Evolutionary conservation across 2,329 filamentous ascomycete genomes (phyloP).

Genomic region (Coniochaeta pulveracea): DNA sequence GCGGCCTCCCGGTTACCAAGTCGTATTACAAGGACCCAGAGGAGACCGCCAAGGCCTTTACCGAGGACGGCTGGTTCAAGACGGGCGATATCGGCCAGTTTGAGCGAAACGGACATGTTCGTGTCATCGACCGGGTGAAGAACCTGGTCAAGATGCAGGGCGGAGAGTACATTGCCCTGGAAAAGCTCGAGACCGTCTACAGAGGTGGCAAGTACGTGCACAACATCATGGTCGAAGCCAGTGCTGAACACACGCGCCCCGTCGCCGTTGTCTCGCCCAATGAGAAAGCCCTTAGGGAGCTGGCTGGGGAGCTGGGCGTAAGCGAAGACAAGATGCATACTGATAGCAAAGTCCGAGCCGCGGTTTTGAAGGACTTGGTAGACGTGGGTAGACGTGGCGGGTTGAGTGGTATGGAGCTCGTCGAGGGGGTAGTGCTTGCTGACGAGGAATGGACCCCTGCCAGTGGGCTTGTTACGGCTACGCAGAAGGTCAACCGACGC

Average conservation of each 20-base stretch:
- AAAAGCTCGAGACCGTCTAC: constrained; percentile 91
- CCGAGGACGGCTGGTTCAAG: constrained; percentile 89
- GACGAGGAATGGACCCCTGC: constrained; percentile 84
- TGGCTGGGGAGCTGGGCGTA: constrained; percentile 36
- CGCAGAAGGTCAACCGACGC: constrained; percentile 47
- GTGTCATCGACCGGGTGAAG: constrained; percentile 93
- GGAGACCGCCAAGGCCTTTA: constrained; percentile 70
- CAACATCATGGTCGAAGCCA: constrained; percentile 83
- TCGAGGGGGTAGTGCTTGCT: constrained; percentile 65
- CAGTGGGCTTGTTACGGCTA: constrained; percentile 55
- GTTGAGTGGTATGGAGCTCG: constrained; percentile 59
- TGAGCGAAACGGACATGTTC: constrained; percentile 65
- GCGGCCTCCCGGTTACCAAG: constrained; percentile 61
- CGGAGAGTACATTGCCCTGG: constrained; percentile 92
- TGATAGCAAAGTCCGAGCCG: constrained; percentile 50
- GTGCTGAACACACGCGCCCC: constrained; percentile 62
- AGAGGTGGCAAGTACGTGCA: constrained; percentile 66
- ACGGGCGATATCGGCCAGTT: constrained; percentile 94
- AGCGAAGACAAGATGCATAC: constrained; percentile 56
- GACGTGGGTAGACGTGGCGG: constrained; percentile 53
- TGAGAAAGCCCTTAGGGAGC: constrained; percentile 49
- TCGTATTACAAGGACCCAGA: constrained; percentile 80
- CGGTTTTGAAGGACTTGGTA: constrained; percentile 58
- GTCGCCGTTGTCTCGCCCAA: constrained; percentile 69
- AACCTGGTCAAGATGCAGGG: constrained; percentile 93